Evolutionary conservation across 257 asterid genomes (phyloP).

Genomic region (Perilla frutescens): DNA sequence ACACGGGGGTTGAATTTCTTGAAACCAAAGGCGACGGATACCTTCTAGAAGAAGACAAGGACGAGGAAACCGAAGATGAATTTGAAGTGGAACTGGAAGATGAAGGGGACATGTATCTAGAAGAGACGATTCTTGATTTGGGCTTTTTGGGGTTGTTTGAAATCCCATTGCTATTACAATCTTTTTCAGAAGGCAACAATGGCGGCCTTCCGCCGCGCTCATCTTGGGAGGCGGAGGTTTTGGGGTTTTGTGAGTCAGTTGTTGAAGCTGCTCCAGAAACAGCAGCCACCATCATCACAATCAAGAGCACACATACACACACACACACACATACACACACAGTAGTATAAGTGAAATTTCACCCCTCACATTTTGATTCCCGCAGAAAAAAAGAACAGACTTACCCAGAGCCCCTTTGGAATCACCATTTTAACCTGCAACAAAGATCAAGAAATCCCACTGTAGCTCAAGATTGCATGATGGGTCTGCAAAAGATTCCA

Average conservation of each 20-base stretch:
- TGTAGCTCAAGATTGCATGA: conserved; percentile 49
- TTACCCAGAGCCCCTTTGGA: conserved; percentile 50
- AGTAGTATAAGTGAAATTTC: conserved; percentile 31
- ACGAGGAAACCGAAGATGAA: conserved; percentile 70
- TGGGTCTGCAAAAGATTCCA: conserved; percentile 46
- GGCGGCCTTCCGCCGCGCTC: conserved; percentile 65
- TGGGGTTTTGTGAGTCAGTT: conserved; percentile 53
- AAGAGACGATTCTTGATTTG: conserved; percentile 78
- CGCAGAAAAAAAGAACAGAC: conserved; percentile 34
- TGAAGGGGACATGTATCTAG: conserved; percentile 92
- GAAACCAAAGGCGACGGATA: conserved; percentile 73
- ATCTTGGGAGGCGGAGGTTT: conserved; percentile 45
- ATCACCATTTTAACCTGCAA: conserved; percentile 46
- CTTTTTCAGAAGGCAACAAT: conserved; percentile 86
- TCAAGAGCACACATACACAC: conserved; percentile 35
- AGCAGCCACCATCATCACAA: conserved; percentile 88
- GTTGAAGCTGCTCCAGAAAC: conserved; percentile 85
- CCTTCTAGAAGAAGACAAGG: conserved; percentile 75
- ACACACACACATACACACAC: conserved; percentile 19
- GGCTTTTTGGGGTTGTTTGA: conserved; percentile 60
- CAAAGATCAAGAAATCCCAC: conserved; percentile 61
- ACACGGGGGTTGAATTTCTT: conserved; percentile 55
- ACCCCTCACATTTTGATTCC: conserved; percentile 60
- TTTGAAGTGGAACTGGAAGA: conserved; percentile 76
- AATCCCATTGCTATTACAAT: conserved; percentile 57